phyloP scores from a whole-genome alignment of 352 stramenopile species.

The Phytophthora tentaculata region DNA sequence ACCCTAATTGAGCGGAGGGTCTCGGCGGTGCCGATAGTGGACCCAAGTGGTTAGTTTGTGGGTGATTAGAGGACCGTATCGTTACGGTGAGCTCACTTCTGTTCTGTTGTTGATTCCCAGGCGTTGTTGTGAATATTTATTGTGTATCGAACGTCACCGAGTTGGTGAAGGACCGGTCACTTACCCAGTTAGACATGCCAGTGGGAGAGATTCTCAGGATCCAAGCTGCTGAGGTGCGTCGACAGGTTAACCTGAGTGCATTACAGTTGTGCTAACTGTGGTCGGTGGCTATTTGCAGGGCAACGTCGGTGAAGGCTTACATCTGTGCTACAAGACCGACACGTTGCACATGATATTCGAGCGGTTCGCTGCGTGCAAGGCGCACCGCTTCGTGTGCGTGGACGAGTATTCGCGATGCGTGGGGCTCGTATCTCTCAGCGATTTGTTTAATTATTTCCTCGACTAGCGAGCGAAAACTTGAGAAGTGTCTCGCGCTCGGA shows the following conservation, averaged over 20 bases:
- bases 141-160: conserved; percentile 91
- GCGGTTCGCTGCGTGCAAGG: conserved; percentile 85
- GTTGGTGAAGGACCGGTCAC: conserved; percentile 88
- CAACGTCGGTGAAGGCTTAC: conserved; percentile 80
- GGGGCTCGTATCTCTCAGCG: conserved; percentile 86
- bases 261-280: not conserved
- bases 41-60: conserved; percentile 71
- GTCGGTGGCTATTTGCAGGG: no score
- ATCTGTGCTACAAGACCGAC: conserved; percentile 90
- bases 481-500: conserved; percentile 22
- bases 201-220: conserved; percentile 88
- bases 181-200: conserved; percentile 90
- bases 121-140: conserved; percentile 93
- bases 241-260: not conserved
- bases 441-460: conserved; percentile 93
- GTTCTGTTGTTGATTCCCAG: no score
- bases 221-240: conserved; percentile 80
- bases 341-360: conserved; percentile 92
- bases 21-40: conserved; percentile 85
- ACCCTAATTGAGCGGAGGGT: conserved; percentile 84
- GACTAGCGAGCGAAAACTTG: conserved; percentile 55
- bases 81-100: conserved; percentile 8
- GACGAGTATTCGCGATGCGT: conserved; percentile 86
- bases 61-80: not conserved
- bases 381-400: conserved; percentile 87